Evolutionary conservation across 2,329 filamentous ascomycete genomes (phyloP), one percentile per base, ranked within the genome.

Genomic region (Cercospora janseana): DNA sequence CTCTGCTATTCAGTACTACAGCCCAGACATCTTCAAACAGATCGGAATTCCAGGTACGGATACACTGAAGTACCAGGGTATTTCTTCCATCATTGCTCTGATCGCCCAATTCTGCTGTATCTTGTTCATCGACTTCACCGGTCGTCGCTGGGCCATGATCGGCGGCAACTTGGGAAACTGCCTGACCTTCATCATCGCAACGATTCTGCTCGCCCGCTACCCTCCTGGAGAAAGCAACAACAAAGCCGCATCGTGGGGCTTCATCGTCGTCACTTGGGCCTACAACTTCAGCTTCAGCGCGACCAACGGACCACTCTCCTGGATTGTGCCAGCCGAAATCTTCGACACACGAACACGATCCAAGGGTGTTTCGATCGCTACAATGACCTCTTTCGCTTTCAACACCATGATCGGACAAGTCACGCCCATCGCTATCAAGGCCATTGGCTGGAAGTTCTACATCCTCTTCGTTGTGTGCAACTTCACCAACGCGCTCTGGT

Each of bases 201-300:
- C 76, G 0, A 70, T 76, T 9, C 64, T 81, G 46, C 66, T 82
- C 7, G 78, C 78, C 7, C 66, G 68, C 67, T 90, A 84, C 67
- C 86, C 86, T 1, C 79, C 85, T 1, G 72, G 76, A 2, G 68
- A 67, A 1, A 70, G 51, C 55, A 67, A 67, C 50, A 81, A 81
- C 51, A 69, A 69, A 31, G 71, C 74, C 4, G 84, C 84, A 1
- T 76, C 77, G 5, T 88, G 85, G 83, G 85, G 81, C 1, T 92
- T 91, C 69, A 91, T 91, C 54, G 78, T 82, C 61, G 76, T 80
- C 60, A 91, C 86, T 1, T 91, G 87, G 87, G 66, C 87, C 1
- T 91, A 88, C 75, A 90, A 91, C 70, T 86, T 89, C 72, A 84
- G 77, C 32, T 90, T 88, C 75, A 84, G 78, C 3, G 77, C 78